Evolutionary conservation across 2,329 filamentous ascomycete genomes (phyloP).

Genomic region (Fusarium gaditjirri): DNA sequence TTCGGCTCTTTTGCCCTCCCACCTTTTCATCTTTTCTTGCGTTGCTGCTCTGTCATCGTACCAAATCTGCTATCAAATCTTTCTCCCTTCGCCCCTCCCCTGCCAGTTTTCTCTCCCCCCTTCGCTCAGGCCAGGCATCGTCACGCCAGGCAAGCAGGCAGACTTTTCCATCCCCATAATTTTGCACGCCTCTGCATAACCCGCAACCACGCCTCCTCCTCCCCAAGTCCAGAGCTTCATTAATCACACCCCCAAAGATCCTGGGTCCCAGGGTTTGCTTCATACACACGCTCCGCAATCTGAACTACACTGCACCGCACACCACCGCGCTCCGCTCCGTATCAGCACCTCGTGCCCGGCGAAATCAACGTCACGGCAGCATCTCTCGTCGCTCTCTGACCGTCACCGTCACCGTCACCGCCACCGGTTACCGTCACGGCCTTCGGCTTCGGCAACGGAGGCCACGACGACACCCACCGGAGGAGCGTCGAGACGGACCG

Average conservation of each 20-base stretch:
- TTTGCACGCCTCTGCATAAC: constrained; percentile 51
- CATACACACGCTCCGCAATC: constrained; percentile 44
- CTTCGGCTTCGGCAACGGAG: constrained; percentile 36
- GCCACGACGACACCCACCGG: constrained; percentile 17
- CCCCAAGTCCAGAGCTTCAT: constrained; percentile 48
- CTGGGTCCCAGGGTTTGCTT: constrained; percentile 46
- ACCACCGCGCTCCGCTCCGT: constrained; percentile 40
- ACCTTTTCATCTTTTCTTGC: constrained; percentile 15
- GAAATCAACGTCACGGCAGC: constrained; percentile 37
- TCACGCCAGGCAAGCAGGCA: constrained; percentile 37
- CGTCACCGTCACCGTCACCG: constrained; percentile 39
- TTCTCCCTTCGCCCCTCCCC: constrained; percentile 42
- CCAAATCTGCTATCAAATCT: constrained; percentile 22
- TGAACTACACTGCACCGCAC: constrained; percentile 40
- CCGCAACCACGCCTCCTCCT: constrained; percentile 53
- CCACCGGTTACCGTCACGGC: constrained; percentile 37
- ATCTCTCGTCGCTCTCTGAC: constrained; percentile 26
- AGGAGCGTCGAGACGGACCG: constrained; percentile 26
- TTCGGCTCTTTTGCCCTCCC: constrained; percentile 36
- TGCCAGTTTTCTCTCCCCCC: constrained; percentile 20
- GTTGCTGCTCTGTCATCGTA: constrained; percentile 17
- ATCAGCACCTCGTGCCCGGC: constrained; percentile 38
- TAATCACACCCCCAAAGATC: constrained; percentile 55
- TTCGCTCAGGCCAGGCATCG: constrained; percentile 15
- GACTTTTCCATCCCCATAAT: constrained; percentile 39